Percentiles rank a stretch among this genome's conserved stretches.
phyloP scores from a whole-genome alignment of 441 rosid genomes.

The Bocquillonia castaneifolia region DNA sequence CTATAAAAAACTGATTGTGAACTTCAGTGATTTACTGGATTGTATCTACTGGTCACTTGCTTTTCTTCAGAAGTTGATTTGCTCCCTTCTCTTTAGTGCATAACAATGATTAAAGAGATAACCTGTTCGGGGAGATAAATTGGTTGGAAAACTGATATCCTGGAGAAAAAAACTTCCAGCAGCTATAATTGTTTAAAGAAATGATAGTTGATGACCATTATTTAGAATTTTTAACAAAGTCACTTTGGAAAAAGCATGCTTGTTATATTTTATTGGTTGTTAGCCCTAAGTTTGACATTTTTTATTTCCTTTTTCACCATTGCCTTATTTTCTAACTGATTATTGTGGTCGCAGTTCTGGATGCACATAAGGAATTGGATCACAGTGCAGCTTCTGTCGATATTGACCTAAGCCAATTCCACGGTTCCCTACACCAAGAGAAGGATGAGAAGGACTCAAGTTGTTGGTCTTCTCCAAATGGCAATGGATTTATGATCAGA shows the following conservation, averaged over 20 bases:
- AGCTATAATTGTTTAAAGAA: background rate
- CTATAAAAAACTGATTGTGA: too few species aligned
- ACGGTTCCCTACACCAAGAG: constrained; percentile 57
- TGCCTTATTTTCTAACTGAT: background rate
- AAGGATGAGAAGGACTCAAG: constrained; percentile 63
- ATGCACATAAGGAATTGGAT: constrained; percentile 67
- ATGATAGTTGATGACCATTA: background rate
- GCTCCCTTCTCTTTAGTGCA: background rate
- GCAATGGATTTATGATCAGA: constrained; percentile 86
- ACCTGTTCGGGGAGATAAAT: background rate
- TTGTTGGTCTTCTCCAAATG: constrained; percentile 93
- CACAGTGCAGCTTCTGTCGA: constrained; percentile 38
- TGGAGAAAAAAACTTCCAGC: background rate
- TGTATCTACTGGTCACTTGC: background rate
- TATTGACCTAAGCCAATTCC: constrained; percentile 58
- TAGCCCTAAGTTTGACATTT: background rate
- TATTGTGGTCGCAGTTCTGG: constrained; percentile 43
- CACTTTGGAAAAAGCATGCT: too few species aligned
- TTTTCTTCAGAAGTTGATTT: background rate
- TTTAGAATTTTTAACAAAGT: too few species aligned
- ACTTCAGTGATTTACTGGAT: too few species aligned
- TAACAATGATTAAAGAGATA: background rate
- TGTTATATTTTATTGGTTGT: background rate
- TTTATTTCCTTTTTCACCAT: background rate
- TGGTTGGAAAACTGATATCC: background rate